Percentiles rank a stretch among this genome's conserved stretches.
These are phyloP conservation scores for Phialophora chinensis DNA, from an alignment of 2,329 filamentous ascomycete species.

Conservation along the genomic window DNA sequence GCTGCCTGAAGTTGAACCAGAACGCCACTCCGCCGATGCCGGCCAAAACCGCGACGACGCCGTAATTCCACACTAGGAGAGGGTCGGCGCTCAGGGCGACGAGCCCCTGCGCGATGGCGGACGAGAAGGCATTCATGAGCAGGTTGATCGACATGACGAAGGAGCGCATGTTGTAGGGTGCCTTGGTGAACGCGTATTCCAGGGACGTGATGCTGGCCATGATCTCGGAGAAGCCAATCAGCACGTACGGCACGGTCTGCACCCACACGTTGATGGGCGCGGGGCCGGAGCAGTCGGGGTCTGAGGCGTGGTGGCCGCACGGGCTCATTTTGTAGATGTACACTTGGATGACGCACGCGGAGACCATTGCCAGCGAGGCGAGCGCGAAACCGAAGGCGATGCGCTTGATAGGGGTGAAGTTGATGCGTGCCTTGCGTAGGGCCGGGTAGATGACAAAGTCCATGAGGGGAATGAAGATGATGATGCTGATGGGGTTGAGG, in stretches of 20 bases:
- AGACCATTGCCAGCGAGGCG: constrained; percentile 56
- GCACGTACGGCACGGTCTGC: constrained; percentile 40
- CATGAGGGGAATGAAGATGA: constrained; percentile 62
- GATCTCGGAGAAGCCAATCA: constrained; percentile 42
- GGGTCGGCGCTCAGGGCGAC: constrained; percentile 68
- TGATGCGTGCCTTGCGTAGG: constrained; percentile 54
- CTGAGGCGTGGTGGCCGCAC: constrained; percentile 64
- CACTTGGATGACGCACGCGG: constrained; percentile 57
- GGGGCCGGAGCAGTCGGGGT: constrained; percentile 53
- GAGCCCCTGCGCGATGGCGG: constrained; percentile 73
- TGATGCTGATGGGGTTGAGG: constrained; percentile 59
- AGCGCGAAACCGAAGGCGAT: constrained; percentile 59
- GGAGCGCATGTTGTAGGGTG: constrained; percentile 79
- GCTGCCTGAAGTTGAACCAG: constrained; percentile 70
- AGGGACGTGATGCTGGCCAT: constrained; percentile 63
- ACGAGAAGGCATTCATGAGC: constrained; percentile 72
- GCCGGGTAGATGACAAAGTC: constrained; percentile 60
- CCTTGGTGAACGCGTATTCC: constrained; percentile 79
- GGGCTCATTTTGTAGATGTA: constrained; percentile 65
- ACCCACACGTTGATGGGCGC: constrained; percentile 69
- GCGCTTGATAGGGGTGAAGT: constrained; percentile 61
- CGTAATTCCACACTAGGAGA: constrained; percentile 75
- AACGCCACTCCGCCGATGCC: constrained; percentile 68
- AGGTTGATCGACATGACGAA: constrained; percentile 70
- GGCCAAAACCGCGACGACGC: constrained; percentile 65